Base-by-base conservation (phyloP, 1,139 yeast species). In the Hansenula anomala region DNA sequence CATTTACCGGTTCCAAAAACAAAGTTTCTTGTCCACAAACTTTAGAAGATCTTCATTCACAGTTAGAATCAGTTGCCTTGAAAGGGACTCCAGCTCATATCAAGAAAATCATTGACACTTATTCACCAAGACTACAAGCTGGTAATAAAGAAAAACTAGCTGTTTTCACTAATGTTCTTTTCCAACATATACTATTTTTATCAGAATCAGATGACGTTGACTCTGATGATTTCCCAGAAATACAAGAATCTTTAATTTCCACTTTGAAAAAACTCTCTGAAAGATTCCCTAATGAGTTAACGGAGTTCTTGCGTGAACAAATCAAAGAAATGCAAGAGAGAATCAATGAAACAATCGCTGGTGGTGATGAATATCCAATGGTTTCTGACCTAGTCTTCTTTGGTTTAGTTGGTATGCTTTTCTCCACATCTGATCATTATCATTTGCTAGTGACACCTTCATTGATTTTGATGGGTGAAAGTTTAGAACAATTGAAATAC, bases 401-500 rank as follows among this genome's bases (percentile, higher is more conserved):
- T 54, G 71, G 79, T 0, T 55, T 88, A 18, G 70, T 89, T 44
- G 97, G 97, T 10, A 67, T 73, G 40, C 58, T 90, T 11, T 94
- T 85, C 56, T 89, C 98, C 1, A 87, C 97, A 1, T 92, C 98
- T 0, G 99, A 94, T 67, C 94, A 89, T 56, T 92, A 87, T 61
- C 97, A 94, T 67, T 71, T 88, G 46, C 83, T 92, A 15, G 90
- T 82, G 5, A 89, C 97, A 0, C 96, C 97, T 3, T 74, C 94
- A 2, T 66, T 78, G 28, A 73, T 92, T 30, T 61, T 88, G 33
- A 78, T 89, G 68, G 76, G 82, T 39, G 92, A 88, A 59, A 69
- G 78, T 19, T 64, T 90, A 38, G 77, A 82, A 30, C 75, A 73
- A 44, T 55, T 71, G 26, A 65, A 71, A 28, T 57, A 65, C 22